phyloP scores from a whole-genome alignment of 2,329 filamentous ascomycete genomes.

The Scorias spongiosa region DNA sequence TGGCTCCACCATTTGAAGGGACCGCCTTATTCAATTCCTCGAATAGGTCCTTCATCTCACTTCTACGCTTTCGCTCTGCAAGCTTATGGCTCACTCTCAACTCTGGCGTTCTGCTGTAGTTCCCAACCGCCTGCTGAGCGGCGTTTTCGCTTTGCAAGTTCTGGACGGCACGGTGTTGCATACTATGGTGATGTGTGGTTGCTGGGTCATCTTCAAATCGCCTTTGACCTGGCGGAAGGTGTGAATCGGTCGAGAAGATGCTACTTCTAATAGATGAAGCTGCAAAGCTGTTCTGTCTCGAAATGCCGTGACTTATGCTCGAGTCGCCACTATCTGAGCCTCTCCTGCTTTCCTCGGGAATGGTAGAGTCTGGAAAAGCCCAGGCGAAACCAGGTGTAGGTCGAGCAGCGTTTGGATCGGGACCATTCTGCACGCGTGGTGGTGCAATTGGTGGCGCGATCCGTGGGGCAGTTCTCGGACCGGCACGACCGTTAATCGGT shows the following conservation, averaged over 20 bases:
- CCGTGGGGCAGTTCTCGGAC: conserved; percentile 33
- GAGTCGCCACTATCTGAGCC: conserved; percentile 34
- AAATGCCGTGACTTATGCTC: conserved; percentile 36
- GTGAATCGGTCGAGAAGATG: conserved; percentile 61
- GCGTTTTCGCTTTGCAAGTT: conserved; percentile 46
- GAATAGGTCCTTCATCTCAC: conserved; percentile 80
- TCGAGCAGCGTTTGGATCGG: conserved; percentile 51
- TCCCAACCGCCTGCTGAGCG: conserved; percentile 44
- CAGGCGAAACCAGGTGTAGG: conserved; percentile 72
- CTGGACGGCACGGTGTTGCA: conserved; percentile 58
- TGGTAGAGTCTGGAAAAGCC: conserved; percentile 65
- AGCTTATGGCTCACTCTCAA: conserved; percentile 72
- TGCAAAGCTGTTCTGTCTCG: conserved; percentile 59
- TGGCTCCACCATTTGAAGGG: conserved; percentile 66
- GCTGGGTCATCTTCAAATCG: conserved; percentile 48
- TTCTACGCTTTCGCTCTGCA: conserved; percentile 66
- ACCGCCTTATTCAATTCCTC: conserved; percentile 65
- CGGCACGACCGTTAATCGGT: conserved; percentile 22
- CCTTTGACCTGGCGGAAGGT: conserved; percentile 55
- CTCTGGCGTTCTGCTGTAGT: conserved; percentile 71
- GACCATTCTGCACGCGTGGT: conserved; percentile 47
- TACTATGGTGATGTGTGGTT: conserved; percentile 55
- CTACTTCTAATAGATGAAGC: conserved; percentile 67
- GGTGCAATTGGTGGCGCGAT: conserved; percentile 66
- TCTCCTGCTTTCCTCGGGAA: conserved; percentile 32